These are phyloP conservation scores for Tylopilus balloui DNA, from an alignment of 768 basidiomycete genomes.

Conservation along the genomic window DNA sequence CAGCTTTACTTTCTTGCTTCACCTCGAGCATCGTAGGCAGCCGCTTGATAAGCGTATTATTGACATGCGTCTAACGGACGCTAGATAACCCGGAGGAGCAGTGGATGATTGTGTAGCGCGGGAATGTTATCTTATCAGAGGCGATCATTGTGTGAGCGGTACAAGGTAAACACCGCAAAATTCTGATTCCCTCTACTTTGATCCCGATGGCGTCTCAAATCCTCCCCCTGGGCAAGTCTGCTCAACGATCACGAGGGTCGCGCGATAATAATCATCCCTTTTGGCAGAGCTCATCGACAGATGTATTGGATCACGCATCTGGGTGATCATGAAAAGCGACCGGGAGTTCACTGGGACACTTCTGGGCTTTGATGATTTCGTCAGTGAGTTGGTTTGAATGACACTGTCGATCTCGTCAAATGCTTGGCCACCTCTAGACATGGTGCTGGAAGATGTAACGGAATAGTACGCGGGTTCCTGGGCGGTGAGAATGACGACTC, in stretches of 20 bases:
- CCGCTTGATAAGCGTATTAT: conserved; percentile 17
- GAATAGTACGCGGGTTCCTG: conserved; percentile 68
- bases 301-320: conserved; percentile 94
- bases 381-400: conserved; percentile 67
- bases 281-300: conserved; percentile 86
- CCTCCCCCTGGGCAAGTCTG: conserved; percentile 72
- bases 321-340: conserved; percentile 98
- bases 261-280: neutral
- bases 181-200: conserved; percentile 1
- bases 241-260: neutral
- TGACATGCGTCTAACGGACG: conserved; percentile 35
- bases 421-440: conserved; percentile 45
- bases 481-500: neutral
- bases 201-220: conserved; percentile 83
- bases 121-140: conserved; percentile 20
- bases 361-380: conserved; percentile 97
- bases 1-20: conserved; percentile 18
- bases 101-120: conserved; percentile 18
- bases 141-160: conserved; percentile 16
- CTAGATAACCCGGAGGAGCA: conserved; percentile 17
- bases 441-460: conserved; percentile 94
- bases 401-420: neutral
- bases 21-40: conserved; percentile 21
- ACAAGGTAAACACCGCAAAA: conserved; percentile 10
- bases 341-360: conserved; percentile 95